Conservation (phyloP, 768 basidiomycete genomes). For the Tricholoma saponaceum region DNA sequence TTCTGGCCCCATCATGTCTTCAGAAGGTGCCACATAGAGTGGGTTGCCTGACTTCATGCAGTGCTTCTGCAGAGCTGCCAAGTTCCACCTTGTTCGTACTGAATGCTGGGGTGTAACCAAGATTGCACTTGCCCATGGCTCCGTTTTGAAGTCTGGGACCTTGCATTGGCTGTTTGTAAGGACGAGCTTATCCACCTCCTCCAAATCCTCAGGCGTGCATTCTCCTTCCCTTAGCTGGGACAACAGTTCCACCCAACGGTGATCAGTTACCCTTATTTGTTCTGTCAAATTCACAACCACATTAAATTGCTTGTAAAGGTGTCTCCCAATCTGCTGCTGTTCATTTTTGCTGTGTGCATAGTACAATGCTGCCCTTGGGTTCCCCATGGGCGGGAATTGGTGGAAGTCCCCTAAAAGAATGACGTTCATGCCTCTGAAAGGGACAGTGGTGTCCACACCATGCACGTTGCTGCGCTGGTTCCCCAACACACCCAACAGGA, state of each 20-base stretch:
- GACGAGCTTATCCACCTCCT: background rate
- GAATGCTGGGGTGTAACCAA: background rate
- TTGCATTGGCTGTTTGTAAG: background rate
- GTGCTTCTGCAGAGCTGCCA: background rate
- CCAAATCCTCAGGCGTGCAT: background rate
- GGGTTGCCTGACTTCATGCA: background rate
- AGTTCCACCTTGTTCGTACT: background rate
- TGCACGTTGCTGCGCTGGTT: no score
- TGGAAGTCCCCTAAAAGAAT: conserved; percentile 40
- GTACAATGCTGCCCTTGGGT: background rate
- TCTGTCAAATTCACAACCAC: background rate
- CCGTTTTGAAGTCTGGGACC: background rate
- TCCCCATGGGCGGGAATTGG: conserved; percentile 39
- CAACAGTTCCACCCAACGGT: background rate
- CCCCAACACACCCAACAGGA: background rate
- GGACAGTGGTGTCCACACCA: no score
- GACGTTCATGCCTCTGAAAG: conserved; percentile 9
- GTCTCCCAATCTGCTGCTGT: background rate
- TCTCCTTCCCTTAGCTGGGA: background rate
- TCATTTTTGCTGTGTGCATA: background rate
- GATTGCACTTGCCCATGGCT: background rate
- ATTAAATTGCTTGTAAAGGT: background rate
- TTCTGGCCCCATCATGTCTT: no score
- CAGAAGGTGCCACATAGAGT: background rate
- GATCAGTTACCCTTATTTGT: background rate